These are phyloP conservation scores for Clitopilus hobsonii DNA, from an alignment of 768 basidiomycete species.

Conservation along the genomic window DNA sequence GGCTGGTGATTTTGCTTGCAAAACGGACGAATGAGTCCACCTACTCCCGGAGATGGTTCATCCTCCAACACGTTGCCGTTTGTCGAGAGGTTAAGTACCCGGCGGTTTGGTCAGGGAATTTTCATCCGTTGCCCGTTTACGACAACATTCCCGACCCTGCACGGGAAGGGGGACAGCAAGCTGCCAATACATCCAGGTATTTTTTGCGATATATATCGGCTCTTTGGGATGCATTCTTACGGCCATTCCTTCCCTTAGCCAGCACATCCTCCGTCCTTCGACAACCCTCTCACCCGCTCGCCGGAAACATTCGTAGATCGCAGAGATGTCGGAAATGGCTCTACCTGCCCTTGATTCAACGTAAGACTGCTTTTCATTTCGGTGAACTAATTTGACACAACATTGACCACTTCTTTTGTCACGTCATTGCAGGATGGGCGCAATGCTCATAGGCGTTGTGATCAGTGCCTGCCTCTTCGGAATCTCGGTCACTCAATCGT, in stretches of 20 bases:
- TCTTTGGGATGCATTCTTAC: no score
- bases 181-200: no score
- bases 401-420: not conserved
- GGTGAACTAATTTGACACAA: not conserved
- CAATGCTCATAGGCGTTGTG: conserved; percentile 13
- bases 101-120: not conserved
- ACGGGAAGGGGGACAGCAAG: not conserved
- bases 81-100: not conserved
- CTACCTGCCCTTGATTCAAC: not conserved
- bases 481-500: conserved; percentile 15
- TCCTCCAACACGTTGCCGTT: no score
- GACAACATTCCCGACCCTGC: not conserved
- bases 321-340: not conserved
- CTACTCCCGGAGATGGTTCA: no score
- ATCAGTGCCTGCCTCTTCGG: conserved; percentile 15
- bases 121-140: not conserved
- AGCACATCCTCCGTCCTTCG: not conserved
- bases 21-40: no score
- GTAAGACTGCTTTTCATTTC: not conserved
- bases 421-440: conserved; percentile 11
- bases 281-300: not conserved
- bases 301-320: not conserved
- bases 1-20: not conserved
- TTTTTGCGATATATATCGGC: no score
- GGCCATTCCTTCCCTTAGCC: not conserved